phyloP scores from a whole-genome alignment of 192 early-diverging fungal genomes.

The Backusella mclennaniae region DNA sequence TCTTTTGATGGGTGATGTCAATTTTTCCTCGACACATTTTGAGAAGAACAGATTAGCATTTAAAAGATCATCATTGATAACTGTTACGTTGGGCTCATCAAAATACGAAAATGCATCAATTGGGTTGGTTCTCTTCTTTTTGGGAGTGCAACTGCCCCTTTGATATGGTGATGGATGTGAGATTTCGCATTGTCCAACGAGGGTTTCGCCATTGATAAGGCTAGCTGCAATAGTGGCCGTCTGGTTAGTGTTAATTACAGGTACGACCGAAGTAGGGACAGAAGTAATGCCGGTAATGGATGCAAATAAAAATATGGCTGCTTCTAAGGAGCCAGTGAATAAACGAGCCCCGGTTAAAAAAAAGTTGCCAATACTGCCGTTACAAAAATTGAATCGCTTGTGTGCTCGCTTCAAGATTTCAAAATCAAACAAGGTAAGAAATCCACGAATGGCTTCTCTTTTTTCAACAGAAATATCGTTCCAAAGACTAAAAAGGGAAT shows the following conservation, averaged over 20 bases:
- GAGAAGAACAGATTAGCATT: slow-evolving; percentile 54
- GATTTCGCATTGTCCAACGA: slow-evolving; percentile 76
- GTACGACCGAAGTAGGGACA: slow-evolving; percentile 62
- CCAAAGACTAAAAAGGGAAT: slow-evolving; percentile 40
- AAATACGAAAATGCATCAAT: slow-evolving; percentile 38
- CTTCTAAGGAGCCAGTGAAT: slow-evolving; percentile 67
- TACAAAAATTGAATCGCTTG: slow-evolving; percentile 67
- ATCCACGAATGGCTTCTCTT: slow-evolving; percentile 69
- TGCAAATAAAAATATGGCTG: slow-evolving; percentile 74
- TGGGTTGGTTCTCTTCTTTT: slow-evolving; percentile 25
- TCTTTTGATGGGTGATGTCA: slow-evolving; percentile 54
- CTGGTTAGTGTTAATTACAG: slow-evolving; percentile 68
- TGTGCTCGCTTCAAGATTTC: slow-evolving; percentile 61
- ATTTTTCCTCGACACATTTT: slow-evolving; percentile 43
- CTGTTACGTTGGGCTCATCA: slow-evolving; percentile 6
- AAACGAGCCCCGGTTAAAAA: slow-evolving; percentile 73
- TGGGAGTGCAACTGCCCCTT: not conserved
- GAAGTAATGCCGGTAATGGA: slow-evolving; percentile 61
- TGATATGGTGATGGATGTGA: slow-evolving; percentile 56
- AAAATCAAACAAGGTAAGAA: slow-evolving; percentile 66
- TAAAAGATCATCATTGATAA: not conserved
- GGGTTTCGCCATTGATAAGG: slow-evolving; percentile 57
- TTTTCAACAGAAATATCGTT: slow-evolving; percentile 50
- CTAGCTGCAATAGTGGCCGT: slow-evolving; percentile 61
- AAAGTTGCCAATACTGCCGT: slow-evolving; percentile 77